Percentiles rank a stretch among this genome's conserved stretches.
Conservation (phyloP, 805 yeast species). For the Starmera dryadoides region DNA sequence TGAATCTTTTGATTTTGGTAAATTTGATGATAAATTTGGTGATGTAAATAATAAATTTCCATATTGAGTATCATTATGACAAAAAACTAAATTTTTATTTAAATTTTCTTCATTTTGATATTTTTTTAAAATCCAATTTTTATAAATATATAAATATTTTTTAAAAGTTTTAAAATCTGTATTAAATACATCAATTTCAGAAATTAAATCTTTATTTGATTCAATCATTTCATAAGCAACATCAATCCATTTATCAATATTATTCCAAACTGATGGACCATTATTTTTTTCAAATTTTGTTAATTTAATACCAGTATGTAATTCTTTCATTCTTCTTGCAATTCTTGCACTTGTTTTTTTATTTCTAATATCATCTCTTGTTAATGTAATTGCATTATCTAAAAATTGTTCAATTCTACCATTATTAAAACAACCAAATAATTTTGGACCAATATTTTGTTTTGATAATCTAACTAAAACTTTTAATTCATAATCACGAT, state of each 20-base stretch:
- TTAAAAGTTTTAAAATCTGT: slow-evolving; percentile 45
- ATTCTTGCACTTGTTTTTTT: slow-evolving; percentile 74
- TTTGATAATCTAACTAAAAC: slow-evolving; percentile 66
- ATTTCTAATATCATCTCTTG: slow-evolving; percentile 64
- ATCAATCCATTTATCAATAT: slow-evolving; percentile 64
- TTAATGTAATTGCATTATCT: slow-evolving; percentile 73
- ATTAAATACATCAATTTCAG: slow-evolving; percentile 33
- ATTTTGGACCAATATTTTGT: slow-evolving; percentile 79
- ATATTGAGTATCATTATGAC: slow-evolving; percentile 96
- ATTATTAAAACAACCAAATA: slow-evolving; percentile 83
- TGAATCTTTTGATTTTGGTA: neutral
- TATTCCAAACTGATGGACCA: slow-evolving; percentile 67
- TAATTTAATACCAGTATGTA: slow-evolving; percentile 74
- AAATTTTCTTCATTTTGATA: slow-evolving; percentile 36
- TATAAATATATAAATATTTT: slow-evolving; percentile 41
- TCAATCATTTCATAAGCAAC: slow-evolving; percentile 38
- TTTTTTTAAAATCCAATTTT: slow-evolving; percentile 50
- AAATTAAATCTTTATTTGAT: slow-evolving; percentile 27
- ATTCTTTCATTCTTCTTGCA: slow-evolving; percentile 94
- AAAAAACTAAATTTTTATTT: slow-evolving; percentile 56
- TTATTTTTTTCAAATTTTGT: slow-evolving; percentile 43
- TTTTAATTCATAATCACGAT: slow-evolving; percentile 72
- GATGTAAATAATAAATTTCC: slow-evolving; percentile 78
- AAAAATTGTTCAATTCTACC: slow-evolving; percentile 94
- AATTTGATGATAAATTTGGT: slow-evolving; percentile 37